Evolutionary conservation across 257 asterid genomes (phyloP).

Genomic region (Capsicum chinense): DNA sequence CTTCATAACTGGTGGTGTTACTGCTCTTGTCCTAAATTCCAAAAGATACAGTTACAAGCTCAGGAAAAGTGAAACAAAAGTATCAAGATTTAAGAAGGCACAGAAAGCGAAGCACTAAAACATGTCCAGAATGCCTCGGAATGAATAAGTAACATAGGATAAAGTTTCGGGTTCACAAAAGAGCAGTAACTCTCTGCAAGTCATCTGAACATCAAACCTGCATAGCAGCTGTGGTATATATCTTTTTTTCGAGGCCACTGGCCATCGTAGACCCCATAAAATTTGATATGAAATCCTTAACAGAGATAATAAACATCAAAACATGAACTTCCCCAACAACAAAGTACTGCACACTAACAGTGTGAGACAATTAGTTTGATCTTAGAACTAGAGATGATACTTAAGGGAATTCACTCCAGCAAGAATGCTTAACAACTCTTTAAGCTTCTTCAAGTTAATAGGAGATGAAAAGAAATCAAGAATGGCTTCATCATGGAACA

Average conservation of each 20-base stretch:
- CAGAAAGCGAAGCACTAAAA: conserved; percentile 18
- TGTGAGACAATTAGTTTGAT: neutral
- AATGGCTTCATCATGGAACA: conserved; percentile 21
- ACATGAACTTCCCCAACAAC: conserved; percentile 19
- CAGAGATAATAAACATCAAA: conserved; percentile 23
- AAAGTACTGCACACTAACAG: neutral
- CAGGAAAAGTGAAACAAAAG: conserved; percentile 29
- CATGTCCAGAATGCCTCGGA: neutral
- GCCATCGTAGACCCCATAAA: neutral
- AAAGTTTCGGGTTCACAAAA: conserved; percentile 9
- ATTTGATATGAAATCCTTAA: neutral
- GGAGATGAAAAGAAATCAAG: conserved; percentile 15
- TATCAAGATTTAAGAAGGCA: conserved; percentile 25
- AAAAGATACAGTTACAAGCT: conserved; percentile 27
- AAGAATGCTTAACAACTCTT: conserved; percentile 20
- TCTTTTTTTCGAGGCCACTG: neutral
- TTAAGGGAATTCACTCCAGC: neutral
- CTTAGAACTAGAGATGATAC: neutral
- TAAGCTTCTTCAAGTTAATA: conserved; percentile 4
- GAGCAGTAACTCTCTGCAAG: neutral
- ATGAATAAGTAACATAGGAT: conserved; percentile 21
- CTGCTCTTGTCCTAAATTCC: conserved; percentile 60
- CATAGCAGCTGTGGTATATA: neutral
- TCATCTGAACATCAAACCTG: neutral
- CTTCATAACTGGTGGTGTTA: conserved; percentile 63